Evolutionary conservation across 306 rosid species (phyloP).

Genomic region (Quercus robur): DNA sequence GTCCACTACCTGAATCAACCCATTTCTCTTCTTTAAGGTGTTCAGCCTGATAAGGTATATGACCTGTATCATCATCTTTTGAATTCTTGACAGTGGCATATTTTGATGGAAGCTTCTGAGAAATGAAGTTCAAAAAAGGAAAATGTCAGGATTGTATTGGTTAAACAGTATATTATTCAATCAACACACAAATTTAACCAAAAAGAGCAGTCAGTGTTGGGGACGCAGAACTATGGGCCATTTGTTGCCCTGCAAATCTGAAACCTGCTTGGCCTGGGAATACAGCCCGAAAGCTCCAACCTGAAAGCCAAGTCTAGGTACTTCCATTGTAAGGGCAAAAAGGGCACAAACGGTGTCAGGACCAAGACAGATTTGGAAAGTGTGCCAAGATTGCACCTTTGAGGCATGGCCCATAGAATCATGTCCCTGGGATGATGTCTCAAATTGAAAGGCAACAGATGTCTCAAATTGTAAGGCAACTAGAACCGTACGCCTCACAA

Average conservation of each 20-base stretch:
- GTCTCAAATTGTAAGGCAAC: neutral
- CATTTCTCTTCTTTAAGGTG: conserved; percentile 21
- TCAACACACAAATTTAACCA: neutral
- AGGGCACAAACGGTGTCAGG: neutral
- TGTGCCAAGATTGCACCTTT: neutral
- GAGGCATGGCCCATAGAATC: neutral
- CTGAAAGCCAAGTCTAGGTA: neutral
- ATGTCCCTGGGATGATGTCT: neutral
- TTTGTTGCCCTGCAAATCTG: neutral
- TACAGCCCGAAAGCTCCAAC: neutral
- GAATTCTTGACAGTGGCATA: conserved; percentile 26
- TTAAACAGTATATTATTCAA: neutral
- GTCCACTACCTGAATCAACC: conserved; percentile 33
- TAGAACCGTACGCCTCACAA: neutral
- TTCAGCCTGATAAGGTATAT: conserved; percentile 25
- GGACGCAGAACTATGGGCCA: neutral
- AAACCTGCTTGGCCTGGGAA: neutral
- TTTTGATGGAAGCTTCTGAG: conserved; percentile 51
- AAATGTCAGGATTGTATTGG: neutral
- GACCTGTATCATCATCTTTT: conserved; percentile 16
- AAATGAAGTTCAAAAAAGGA: conserved; percentile 2
- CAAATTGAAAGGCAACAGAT: neutral
- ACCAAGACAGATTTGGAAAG: neutral
- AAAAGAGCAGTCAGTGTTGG: neutral
- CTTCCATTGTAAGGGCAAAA: neutral